Evolutionary conservation across 2,329 filamentous ascomycete species (phyloP).

Genomic region (Exophiala aquamarina): DNA sequence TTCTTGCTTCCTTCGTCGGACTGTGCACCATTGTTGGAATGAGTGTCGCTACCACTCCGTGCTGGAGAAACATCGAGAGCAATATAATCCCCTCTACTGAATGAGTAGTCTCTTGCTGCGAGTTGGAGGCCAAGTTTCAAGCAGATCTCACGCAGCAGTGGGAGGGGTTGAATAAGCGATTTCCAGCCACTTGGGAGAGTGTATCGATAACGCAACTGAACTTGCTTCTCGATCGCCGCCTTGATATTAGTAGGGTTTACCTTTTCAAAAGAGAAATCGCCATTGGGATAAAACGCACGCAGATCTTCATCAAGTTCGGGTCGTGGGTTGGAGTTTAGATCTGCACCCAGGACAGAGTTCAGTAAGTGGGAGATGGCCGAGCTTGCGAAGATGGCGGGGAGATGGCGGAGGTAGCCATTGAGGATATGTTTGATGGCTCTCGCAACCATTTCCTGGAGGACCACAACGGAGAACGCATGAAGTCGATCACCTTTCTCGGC

Average conservation of each 20-base stretch:
- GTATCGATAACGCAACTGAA: constrained; percentile 73
- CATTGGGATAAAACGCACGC: constrained; percentile 74
- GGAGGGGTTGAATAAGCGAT: constrained; percentile 67
- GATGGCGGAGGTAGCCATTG: constrained; percentile 72
- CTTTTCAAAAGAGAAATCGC: constrained; percentile 76
- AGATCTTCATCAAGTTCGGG: constrained; percentile 75
- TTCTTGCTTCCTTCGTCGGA: constrained; percentile 52
- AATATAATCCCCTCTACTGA: constrained; percentile 50
- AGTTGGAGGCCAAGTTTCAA: constrained; percentile 90
- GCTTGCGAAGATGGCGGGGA: constrained; percentile 78
- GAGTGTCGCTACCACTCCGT: constrained; percentile 36
- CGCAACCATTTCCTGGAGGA: constrained; percentile 90
- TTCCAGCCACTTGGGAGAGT: constrained; percentile 69
- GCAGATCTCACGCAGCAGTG: constrained; percentile 84
- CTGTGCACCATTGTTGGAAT: constrained; percentile 29
- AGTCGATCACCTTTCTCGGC: constrained; percentile 69
- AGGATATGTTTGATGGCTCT: constrained; percentile 92
- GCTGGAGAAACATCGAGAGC: constrained; percentile 32
- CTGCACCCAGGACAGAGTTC: constrained; percentile 84
- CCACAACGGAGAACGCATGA: constrained; percentile 72
- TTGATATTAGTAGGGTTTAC: constrained; percentile 72
- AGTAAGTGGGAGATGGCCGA: constrained; percentile 81
- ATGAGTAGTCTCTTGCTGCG: constrained; percentile 73
- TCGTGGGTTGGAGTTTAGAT: constrained; percentile 72
- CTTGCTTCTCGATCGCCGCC: constrained; percentile 69